A percentile compares a stretch with the other conserved stretches of the same genome.
Evolutionary conservation across 1,284 basidiomycete genomes (phyloP).

Genomic region (Singerocomus inundabilis): DNA sequence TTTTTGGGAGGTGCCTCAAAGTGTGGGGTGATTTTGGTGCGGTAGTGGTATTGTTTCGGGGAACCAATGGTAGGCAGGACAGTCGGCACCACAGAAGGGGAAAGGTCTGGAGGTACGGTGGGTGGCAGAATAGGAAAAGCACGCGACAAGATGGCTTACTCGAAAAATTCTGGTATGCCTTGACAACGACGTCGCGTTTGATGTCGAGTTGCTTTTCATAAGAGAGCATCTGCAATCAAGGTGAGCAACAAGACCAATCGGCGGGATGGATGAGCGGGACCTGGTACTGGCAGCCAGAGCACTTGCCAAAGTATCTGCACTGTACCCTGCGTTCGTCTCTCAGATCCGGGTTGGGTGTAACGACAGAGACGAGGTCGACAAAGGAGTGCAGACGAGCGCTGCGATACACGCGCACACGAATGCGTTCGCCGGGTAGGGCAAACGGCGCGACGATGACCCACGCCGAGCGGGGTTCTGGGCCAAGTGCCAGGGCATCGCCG

Average conservation of each 20-base stretch:
- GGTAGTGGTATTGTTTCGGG: slow-evolving; percentile 87
- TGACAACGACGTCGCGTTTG: slow-evolving; percentile 85
- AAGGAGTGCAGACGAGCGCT: slow-evolving; percentile 67
- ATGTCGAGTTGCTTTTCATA: slow-evolving; percentile 85
- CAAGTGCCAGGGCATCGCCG: slow-evolving; percentile 68
- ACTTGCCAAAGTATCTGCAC: slow-evolving; percentile 87
- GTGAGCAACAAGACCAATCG: slow-evolving; percentile 7
- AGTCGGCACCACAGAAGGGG: slow-evolving; percentile 56
- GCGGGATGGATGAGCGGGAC: slow-evolving; percentile 35
- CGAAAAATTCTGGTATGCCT: slow-evolving; percentile 84
- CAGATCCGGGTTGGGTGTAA: slow-evolving; percentile 62
- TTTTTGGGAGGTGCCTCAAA: slow-evolving; percentile 80
- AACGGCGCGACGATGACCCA: slow-evolving; percentile 87
- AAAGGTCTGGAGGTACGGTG: slow-evolving; percentile 46
- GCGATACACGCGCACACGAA: slow-evolving; percentile 70
- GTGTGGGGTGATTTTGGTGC: slow-evolving; percentile 97
- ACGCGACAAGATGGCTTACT: slow-evolving; percentile 35
- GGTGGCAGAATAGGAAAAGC: neutral
- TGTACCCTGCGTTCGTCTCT: slow-evolving; percentile 64
- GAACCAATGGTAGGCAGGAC: slow-evolving; percentile 81
- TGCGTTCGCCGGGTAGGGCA: slow-evolving; percentile 77
- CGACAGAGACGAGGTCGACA: slow-evolving; percentile 73
- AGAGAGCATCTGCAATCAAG: slow-evolving; percentile 67
- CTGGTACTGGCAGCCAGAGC: slow-evolving; percentile 79
- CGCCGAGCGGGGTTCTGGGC: slow-evolving; percentile 46